phyloP scores from a whole-genome alignment of 1,284 basidiomycete species.

The Waitea zeae region DNA sequence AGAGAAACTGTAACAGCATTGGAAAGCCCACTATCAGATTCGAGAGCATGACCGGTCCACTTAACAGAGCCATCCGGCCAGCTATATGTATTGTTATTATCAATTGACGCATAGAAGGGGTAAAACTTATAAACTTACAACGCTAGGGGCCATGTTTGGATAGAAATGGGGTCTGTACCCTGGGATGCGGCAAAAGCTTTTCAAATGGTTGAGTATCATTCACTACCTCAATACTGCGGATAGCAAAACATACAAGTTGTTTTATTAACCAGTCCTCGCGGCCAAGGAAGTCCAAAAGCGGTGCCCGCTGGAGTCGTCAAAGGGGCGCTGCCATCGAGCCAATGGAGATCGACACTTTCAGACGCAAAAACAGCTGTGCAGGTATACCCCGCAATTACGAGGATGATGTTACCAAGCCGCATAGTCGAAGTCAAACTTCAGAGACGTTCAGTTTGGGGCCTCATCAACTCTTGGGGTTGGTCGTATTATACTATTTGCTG shows the following conservation, averaged over 20 bases:
- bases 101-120: conserved; percentile 1
- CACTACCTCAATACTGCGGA: no score
- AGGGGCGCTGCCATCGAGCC: conserved; percentile 18
- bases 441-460: no score
- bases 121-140: no score
- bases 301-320: conserved; percentile 15
- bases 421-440: no score
- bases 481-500: no score
- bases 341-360: conserved; percentile 16
- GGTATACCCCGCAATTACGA: no score
- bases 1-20: conserved; percentile 14
- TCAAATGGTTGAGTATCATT: no score
- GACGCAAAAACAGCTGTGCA: no score
- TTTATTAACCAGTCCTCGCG: conserved; percentile 20
- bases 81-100: conserved; percentile 9
- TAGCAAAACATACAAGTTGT: no score
- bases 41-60: conserved; percentile 23
- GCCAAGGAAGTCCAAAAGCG: conserved; percentile 22
- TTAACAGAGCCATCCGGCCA: conserved; percentile 26
- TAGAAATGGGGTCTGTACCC: conserved; percentile 14
- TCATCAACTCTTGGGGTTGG: no score
- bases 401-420: no score
- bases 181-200: conserved; percentile 14
- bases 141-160: conserved; percentile 23
- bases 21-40: conserved; percentile 13